Conservation (phyloP, 2,329 filamentous ascomycete species). For the Trichophyton simii region DNA sequence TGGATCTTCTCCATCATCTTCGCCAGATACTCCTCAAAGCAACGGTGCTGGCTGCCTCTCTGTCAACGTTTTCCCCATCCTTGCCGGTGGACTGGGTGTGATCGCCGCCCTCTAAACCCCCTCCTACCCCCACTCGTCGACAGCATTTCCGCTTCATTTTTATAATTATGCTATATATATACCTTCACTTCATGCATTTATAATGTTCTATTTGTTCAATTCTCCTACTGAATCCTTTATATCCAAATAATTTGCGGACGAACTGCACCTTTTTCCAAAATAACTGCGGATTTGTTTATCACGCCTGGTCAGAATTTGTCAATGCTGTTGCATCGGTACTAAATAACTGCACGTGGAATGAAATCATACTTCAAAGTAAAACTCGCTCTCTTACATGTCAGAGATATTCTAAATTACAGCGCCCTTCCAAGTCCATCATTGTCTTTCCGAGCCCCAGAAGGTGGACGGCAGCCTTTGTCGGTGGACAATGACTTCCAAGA, state of each 20-base stretch:
- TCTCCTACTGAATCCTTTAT: neutral
- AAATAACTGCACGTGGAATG: neutral
- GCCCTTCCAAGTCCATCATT: neutral
- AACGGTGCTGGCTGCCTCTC: neutral
- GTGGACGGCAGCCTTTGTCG: constrained; percentile 21
- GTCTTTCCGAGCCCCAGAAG: neutral
- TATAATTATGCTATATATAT: neutral
- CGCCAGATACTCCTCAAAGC: neutral
- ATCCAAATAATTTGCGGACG: neutral
- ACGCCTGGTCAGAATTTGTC: neutral
- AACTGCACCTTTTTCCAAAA: neutral
- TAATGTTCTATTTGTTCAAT: neutral
- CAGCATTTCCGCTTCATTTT: neutral
- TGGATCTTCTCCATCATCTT: neutral
- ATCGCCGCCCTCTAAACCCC: constrained; percentile 1
- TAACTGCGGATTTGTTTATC: neutral
- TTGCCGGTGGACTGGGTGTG: constrained; percentile 1
- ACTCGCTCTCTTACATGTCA: too few relatives aligned
- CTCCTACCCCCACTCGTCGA: neutral
- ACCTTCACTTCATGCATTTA: neutral
- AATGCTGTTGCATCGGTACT: neutral
- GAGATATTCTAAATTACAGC: neutral
- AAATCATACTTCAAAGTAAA: neutral
- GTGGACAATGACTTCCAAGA: constrained; percentile 36
- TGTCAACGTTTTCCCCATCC: neutral